Percentiles rank a stretch among this genome's conserved stretches.
Conservation (phyloP, 2,329 filamentous ascomycete genomes). For the Paradendryphiella salina region DNA sequence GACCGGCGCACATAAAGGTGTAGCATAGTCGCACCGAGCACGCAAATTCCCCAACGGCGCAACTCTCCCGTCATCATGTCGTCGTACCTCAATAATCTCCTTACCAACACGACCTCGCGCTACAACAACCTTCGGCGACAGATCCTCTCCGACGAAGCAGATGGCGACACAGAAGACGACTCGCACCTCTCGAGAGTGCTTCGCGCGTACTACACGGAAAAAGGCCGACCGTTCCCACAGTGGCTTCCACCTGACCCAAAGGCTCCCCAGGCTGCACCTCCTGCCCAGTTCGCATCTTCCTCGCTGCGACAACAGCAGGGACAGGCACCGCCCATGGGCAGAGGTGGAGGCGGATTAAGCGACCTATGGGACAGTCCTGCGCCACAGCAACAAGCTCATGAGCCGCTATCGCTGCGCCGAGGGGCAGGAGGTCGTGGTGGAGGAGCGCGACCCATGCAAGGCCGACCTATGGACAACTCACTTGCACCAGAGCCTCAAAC, state of each 20-base stretch:
- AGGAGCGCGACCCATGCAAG: constrained; percentile 33
- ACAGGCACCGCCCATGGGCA: constrained; percentile 31
- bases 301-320: constrained; percentile 46
- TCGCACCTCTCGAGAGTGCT: constrained; percentile 93
- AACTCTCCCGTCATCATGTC: constrained; percentile 47
- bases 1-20: constrained; percentile 2
- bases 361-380: constrained; percentile 61
- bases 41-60: background rate
- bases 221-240: constrained; percentile 74
- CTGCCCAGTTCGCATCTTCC: constrained; percentile 57
- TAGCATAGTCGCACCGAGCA: background rate
- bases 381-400: constrained; percentile 45
- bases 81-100: constrained; percentile 78
- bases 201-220: constrained; percentile 89
- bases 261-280: constrained; percentile 55
- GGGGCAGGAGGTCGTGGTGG: constrained; percentile 51
- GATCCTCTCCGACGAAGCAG: constrained; percentile 65
- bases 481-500: constrained; percentile 39
- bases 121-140: constrained; percentile 64
- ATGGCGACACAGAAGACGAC: constrained; percentile 72
- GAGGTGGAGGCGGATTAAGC: constrained; percentile 54
- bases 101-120: constrained; percentile 59
- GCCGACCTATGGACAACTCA: constrained; percentile 38
- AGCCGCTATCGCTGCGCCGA: constrained; percentile 49
- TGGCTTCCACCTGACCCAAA: constrained; percentile 95